These are phyloP conservation scores for Penicillium canescens DNA, from an alignment of 495 filamentous ascomycete species.

Conservation along the genomic window DNA sequence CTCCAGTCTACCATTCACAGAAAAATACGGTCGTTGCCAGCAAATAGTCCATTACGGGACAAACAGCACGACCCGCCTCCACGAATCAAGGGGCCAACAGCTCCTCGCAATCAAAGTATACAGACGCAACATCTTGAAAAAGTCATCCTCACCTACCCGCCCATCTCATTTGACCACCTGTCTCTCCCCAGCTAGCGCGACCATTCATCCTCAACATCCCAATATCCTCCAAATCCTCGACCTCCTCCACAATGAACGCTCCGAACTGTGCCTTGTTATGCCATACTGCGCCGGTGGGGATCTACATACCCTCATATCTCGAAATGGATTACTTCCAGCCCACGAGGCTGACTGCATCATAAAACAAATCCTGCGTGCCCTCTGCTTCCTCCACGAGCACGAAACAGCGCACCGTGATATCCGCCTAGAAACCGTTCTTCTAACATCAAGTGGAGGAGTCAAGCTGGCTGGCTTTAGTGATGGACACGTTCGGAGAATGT, in stretches of 20 bases:
- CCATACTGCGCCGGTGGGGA: constrained; percentile 94
- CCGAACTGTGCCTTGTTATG: constrained; percentile 96
- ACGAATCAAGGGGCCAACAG: constrained; percentile 42
- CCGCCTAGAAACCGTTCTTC: constrained; percentile 91
- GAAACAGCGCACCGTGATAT: constrained; percentile 89
- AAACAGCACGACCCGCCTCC: constrained; percentile 29
- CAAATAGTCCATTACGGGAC: constrained; percentile 35
- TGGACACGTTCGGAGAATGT: constrained; percentile 61
- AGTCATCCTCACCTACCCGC: too few species aligned
- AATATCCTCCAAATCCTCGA: constrained; percentile 95
- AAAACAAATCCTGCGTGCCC: constrained; percentile 95
- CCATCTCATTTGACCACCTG: constrained; percentile 68
- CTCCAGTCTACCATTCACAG: constrained; percentile 12
- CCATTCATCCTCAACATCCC: constrained; percentile 68
- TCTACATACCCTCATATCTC: constrained; percentile 82
- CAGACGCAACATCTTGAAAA: constrained; percentile 75
- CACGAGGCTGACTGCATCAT: constrained; percentile 90
- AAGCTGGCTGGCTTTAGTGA: constrained; percentile 98
- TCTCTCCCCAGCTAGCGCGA: constrained; percentile 82
- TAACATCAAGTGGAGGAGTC: constrained; percentile 83
- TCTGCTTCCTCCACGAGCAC: constrained; percentile 94
- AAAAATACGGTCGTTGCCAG: constrained; percentile 30
- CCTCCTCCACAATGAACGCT: constrained; percentile 84
- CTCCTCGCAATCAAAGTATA: constrained; percentile 95
- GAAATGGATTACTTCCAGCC: constrained; percentile 67